Evolutionary conservation across 805 yeast genomes (phyloP).

Genomic region (Saccharomycopsis amapae): DNA sequence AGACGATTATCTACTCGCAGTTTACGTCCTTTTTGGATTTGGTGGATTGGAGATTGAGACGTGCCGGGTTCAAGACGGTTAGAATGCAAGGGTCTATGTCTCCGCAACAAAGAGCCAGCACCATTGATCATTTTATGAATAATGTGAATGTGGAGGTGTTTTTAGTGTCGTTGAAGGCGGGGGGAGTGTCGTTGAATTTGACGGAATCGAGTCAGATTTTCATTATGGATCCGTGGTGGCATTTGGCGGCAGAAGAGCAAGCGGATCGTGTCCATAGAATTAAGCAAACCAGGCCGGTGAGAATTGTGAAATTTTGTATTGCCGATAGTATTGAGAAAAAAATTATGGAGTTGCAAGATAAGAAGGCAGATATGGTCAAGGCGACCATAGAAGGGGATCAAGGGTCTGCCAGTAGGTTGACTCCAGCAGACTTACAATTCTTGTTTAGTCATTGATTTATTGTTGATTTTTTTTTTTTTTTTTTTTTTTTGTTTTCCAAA

Average conservation of each 20-base stretch:
- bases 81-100: slow-evolving; percentile 96
- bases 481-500: too few relatives aligned
- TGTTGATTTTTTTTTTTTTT: too few relatives aligned
- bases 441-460: slow-evolving; percentile 65
- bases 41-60: slow-evolving; percentile 88
- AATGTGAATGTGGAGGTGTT: slow-evolving; percentile 90
- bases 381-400: slow-evolving; percentile 94
- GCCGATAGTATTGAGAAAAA: slow-evolving; percentile 96
- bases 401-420: slow-evolving; percentile 77
- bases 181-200: slow-evolving; percentile 94
- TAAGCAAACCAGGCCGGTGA: slow-evolving; percentile 91
- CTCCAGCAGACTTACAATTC: slow-evolving; percentile 93
- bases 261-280: slow-evolving; percentile 97
- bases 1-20: slow-evolving; percentile 95
- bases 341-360: slow-evolving; percentile 91
- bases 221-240: slow-evolving; percentile 98
- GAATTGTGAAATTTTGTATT: slow-evolving; percentile 85
- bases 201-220: slow-evolving; percentile 98
- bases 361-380: slow-evolving; percentile 95
- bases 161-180: slow-evolving; percentile 91
- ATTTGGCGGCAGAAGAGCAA: slow-evolving; percentile 97
- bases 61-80: slow-evolving; percentile 94
- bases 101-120: slow-evolving; percentile 88
- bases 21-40: slow-evolving; percentile 94
- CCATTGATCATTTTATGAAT: slow-evolving; percentile 87